Base-by-base conservation (phyloP, 352 stramenopile species). In the Globisporangium splendens region DNA sequence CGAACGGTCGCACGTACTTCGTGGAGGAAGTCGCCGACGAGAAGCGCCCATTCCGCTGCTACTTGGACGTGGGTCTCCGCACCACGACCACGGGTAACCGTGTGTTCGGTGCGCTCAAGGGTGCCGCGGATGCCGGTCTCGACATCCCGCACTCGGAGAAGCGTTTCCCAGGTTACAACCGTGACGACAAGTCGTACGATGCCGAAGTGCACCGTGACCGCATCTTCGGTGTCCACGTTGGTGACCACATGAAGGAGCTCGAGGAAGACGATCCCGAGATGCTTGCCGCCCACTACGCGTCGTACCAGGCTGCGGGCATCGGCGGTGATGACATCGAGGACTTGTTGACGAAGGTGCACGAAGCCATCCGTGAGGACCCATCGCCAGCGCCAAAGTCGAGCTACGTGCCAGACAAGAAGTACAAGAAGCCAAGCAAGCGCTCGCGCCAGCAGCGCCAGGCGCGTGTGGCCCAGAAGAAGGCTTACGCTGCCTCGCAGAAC, bases 171-270 rank as follows among this genome's bases (percentile, higher is more conserved):
- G 97, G 97, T 59, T 99, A 99, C 84, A 97, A 98, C 79, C 88
- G 93, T 61, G 96, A 99, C 71, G 88, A 97, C 79, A 99, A 99
- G 89, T 88, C 90, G 66, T 99, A 99, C 86, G 97, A 99, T 74
- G 96, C 96, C 54, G 95, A 99, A 67, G 96, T 96, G 66, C 96
- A 99, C 87, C 91, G 91, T 63, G 94, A 98, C 77, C 95, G 93
- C 51, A 99, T 99, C 93, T 98, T 99, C 70, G 97, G 96, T 59
- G 83, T 97, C 59, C 96, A 99, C 80, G 85, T 99, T 24, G 86
- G 88, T 50, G 97, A 99, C 73, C 98, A 99, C 93, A 99, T 99
- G 97, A 97, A 99, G 78, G 96, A 99, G 73, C 86, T 99, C 21
- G 95, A 98, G 81, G 97, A 99, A 75, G 97, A 99, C 72, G 97